Evolutionary conservation across 2,329 filamentous ascomycete genomes (phyloP), one percentile per base, ranked within the genome.

Genomic region (Fusarium sp.): DNA sequence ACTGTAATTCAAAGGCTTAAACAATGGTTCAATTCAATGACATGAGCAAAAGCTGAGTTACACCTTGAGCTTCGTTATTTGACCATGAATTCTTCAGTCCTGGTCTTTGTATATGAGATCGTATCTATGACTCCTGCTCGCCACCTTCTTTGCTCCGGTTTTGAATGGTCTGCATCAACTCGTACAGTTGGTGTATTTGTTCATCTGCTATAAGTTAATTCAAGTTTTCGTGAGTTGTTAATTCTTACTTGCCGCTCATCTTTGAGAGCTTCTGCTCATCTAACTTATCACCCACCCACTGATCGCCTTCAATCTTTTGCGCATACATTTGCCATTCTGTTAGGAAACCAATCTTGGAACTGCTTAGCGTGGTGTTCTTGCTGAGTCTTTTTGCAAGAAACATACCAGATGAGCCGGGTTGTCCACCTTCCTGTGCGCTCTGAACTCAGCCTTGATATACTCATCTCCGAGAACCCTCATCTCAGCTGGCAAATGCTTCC

Each of bases 321-420:
- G 95, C 95, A 79, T 98, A 99, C 58, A 94, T 85, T 82, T 99
- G 96, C 95, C 95, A 99, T 82, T 98, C 95, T 0, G 93, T 95
- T 75, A 99, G 86, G 82, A 99, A 99, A 4, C 95, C 96, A 77
- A 98, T 94, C 94, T 97, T 74, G 31, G 22, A 28, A 3, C 20
- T 10, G 20, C 55, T 77, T 65, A 78, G 65, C 55, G 48, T 24
- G 47, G 16, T 11, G 9, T 15, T 31, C 12, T 13, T 59, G 16
- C n/a, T 26, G 13, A 13, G 41, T 50, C 30, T 35, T 26, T 26
- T 45, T 31, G 15, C 44, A 31, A 35, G 42, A 13, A 38, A 81
- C 90, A 70, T 86, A 97, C 95, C 83, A 99, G 90, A 80, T 98
- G 95, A 31, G 94, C 89, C 1, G 96, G 95, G 78, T 98, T 98